These are phyloP conservation scores for Mortierella sp. DNA, from an alignment of 371 early-diverging fungal genomes.

Conservation along the genomic window DNA sequence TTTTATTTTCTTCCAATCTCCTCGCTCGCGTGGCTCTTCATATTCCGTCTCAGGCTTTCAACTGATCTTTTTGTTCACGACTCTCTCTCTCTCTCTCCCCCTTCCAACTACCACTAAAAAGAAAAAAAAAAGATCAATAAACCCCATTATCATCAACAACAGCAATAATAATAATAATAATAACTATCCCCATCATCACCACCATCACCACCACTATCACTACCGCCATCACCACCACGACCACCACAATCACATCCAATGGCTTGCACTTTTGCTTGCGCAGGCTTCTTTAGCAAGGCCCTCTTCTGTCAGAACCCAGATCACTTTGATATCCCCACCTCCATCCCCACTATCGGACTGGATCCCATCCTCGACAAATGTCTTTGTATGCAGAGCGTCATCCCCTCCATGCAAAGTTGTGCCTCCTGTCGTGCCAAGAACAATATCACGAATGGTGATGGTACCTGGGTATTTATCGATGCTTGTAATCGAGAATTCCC, in stretches of 20 bases:
- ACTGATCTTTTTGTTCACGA: not conserved
- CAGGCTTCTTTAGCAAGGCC: slow-evolving; percentile 29
- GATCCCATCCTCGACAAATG: slow-evolving; percentile 46
- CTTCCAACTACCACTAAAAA: not conserved
- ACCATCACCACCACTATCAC: not conserved
- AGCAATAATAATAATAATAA: too few species aligned
- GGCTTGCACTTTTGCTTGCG: slow-evolving; percentile 30
- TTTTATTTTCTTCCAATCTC: too few species aligned
- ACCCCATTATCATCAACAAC: too few species aligned
- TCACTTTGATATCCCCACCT: slow-evolving; percentile 37
- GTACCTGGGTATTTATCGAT: slow-evolving; percentile 31
- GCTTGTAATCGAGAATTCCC: slow-evolving; percentile 35
- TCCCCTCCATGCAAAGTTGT: slow-evolving; percentile 36
- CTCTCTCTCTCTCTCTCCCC: not conserved
- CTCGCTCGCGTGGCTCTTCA: too few species aligned
- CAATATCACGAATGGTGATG: slow-evolving; percentile 29
- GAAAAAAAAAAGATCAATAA: not conserved
- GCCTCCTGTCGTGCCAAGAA: slow-evolving; percentile 34
- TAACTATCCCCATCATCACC: not conserved
- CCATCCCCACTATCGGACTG: slow-evolving; percentile 34
- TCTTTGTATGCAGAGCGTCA: slow-evolving; percentile 38
- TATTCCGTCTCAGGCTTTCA: too few species aligned
- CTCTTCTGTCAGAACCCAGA: slow-evolving; percentile 35
- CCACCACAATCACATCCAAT: slow-evolving; percentile 1
- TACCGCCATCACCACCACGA: not conserved